Evolutionary conservation across 805 yeast genomes (phyloP).

Genomic region (Maudiozyma barnettii): DNA sequence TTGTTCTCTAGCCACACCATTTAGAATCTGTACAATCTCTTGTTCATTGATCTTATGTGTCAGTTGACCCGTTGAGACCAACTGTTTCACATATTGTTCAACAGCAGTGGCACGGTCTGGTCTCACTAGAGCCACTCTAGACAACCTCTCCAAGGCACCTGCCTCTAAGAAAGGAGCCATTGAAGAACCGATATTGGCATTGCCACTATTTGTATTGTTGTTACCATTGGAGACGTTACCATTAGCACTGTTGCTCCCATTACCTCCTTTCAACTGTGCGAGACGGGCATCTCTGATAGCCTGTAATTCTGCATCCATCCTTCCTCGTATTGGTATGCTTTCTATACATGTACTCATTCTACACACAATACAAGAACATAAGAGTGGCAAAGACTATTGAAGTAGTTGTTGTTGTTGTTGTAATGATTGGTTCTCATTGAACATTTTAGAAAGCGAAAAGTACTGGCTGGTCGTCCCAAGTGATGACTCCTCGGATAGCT

Average conservation of each 20-base stretch:
- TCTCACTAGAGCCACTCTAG: conserved; percentile 78
- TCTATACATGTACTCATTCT: no score
- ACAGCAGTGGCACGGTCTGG: conserved; percentile 88
- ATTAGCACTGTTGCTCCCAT: conserved; percentile 18
- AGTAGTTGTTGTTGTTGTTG: no score
- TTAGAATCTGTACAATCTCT: conserved; percentile 74
- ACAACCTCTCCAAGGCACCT: conserved; percentile 76
- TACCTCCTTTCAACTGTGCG: conserved; percentile 58
- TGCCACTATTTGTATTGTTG: conserved; percentile 4
- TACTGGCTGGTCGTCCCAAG: no score
- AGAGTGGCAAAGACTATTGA: no score
- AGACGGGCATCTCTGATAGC: conserved; percentile 92
- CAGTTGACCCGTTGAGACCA: conserved; percentile 71
- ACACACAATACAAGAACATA: no score
- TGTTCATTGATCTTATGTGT: conserved; percentile 61
- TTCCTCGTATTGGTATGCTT: no score
- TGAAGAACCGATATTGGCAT: conserved; percentile 8
- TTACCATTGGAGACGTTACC: conserved; percentile 33
- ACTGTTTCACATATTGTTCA: conserved; percentile 63
- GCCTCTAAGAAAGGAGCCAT: conserved; percentile 57
- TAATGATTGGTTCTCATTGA: no score
- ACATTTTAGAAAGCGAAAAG: no score
- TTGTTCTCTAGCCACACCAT: conserved; percentile 70
- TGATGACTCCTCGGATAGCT: no score
- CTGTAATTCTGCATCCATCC: conserved; percentile 82